Conservation (phyloP, 2,329 filamentous ascomycete species). For the Fusarium acutatum region DNA sequence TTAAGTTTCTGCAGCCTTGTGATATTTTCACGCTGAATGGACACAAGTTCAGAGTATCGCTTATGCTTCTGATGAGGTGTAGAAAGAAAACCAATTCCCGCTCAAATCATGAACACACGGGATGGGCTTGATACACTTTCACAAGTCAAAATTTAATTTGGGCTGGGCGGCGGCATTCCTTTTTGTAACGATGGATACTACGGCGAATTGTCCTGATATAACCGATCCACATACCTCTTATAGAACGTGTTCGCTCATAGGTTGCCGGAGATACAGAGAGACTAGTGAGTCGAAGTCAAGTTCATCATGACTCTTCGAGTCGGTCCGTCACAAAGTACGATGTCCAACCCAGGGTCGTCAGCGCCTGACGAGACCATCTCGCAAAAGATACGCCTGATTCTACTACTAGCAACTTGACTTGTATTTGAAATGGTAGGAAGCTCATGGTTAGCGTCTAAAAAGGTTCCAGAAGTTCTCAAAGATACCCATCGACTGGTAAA, state of each 20-base stretch:
- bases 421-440: rapidly evolving
- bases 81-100: neutral
- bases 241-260: too few relatives aligned
- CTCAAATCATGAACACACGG: rapidly evolving
- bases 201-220: neutral
- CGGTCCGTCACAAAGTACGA: neutral
- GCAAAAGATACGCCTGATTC: neutral
- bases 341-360: neutral
- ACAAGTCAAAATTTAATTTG: neutral
- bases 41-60: rapidly evolving
- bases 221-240: neutral
- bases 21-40: neutral
- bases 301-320: neutral
- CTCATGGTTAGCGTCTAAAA: too few relatives aligned
- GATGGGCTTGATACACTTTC: neutral
- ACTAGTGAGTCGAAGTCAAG: neutral
- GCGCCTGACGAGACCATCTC: neutral
- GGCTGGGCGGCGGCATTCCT: neutral
- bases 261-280: neutral
- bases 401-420: neutral
- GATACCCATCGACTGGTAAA: too few relatives aligned
- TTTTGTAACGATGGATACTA: neutral
- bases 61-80: neutral
- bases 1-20: neutral
- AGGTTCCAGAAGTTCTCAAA: neutral